phyloP scores from a whole-genome alignment of 768 basidiomycete genomes.

The Leccinum disarticulatum region DNA sequence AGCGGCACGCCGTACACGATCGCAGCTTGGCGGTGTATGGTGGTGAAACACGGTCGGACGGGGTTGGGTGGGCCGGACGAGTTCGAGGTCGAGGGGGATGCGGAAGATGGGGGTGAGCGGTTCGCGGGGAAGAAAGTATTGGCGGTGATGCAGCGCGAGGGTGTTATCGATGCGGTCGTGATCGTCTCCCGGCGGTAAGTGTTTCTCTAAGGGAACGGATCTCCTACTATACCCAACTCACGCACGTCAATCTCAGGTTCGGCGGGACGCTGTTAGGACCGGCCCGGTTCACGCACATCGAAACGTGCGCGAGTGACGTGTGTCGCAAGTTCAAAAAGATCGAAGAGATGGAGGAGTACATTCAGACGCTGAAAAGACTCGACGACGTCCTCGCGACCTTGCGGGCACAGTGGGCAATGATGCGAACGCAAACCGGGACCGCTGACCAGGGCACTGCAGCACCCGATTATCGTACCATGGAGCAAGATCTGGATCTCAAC shows the following conservation, averaged over 20 bases:
- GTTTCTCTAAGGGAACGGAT: not conserved
- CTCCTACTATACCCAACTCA: not conserved
- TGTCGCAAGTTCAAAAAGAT: constrained; percentile 64
- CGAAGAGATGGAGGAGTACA: constrained; percentile 66
- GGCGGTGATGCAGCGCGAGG: constrained; percentile 67
- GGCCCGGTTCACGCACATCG: constrained; percentile 72
- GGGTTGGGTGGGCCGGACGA: constrained; percentile 75
- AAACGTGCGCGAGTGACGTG: constrained; percentile 72
- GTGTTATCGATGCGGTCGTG: constrained; percentile 74
- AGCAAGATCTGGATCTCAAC: constrained; percentile 47
- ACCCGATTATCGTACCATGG: constrained; percentile 47
- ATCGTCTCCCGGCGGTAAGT: constrained; percentile 74
- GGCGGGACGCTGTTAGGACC: constrained; percentile 82
- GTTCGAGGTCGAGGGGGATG: constrained; percentile 62
- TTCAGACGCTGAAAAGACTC: constrained; percentile 54
- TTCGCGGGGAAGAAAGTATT: constrained; percentile 65
- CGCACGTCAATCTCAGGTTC: constrained; percentile 50
- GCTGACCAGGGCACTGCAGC: constrained; percentile 17
- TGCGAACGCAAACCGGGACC: not conserved
- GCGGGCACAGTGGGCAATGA: constrained; percentile 41
- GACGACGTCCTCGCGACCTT: constrained; percentile 62
- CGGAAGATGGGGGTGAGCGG: constrained; percentile 76
- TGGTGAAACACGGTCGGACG: constrained; percentile 57
- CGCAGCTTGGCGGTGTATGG: constrained; percentile 78
- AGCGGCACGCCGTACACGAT: constrained; percentile 57